Evolutionary conservation across 345 rosid species (phyloP), one percentile per base, ranked within the genome.

Genomic region (Lepidium aucheri): DNA sequence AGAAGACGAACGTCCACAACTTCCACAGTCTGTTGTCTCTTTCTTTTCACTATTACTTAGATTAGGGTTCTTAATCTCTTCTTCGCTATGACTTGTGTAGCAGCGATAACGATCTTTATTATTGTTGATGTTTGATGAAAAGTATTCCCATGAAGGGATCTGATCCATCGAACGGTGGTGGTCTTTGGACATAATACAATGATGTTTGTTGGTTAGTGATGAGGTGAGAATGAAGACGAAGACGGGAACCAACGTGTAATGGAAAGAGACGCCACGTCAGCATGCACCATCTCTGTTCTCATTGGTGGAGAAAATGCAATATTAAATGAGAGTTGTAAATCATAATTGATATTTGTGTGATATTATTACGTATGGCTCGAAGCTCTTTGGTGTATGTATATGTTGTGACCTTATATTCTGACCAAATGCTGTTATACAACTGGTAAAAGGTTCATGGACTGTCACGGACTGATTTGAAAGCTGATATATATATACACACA

Each of bases 391-490:
- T 66, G 50, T 66, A 36, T 60, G 51, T 66, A 67, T 24, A 73
- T 44, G 73, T 52, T 66, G 57, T 66, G 77, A 73, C 72, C 77
- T 54, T 73, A 46, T 73, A 67, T 73, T 67, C 62, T 67, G 77
- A 66, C 77, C 67, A 66, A 58, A 73, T 73, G 77, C 73, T 67
- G 73, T 60, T 73, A 66, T 60, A 60, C 72, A 73, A 73, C 68
- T 73, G 77, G 53, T 59, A 66, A 43, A 73, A 60, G 50, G 77
- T 65, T 38, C 32, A 66, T 66, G 77, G 56, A 43, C 60, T 65
- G 67, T 73, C 67, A 73, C 67, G 55, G 76, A 65, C 71, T 65
- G 70, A 64, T 72, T 33, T 72, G 71, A 72, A 32, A 65, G 53
- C 40, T 71, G 64, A 62, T 69, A 45, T 18, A 35, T 17, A 17